phyloP scores from a whole-genome alignment of 768 basidiomycete species.

The Cystofilobasidium bisporidii region DNA sequence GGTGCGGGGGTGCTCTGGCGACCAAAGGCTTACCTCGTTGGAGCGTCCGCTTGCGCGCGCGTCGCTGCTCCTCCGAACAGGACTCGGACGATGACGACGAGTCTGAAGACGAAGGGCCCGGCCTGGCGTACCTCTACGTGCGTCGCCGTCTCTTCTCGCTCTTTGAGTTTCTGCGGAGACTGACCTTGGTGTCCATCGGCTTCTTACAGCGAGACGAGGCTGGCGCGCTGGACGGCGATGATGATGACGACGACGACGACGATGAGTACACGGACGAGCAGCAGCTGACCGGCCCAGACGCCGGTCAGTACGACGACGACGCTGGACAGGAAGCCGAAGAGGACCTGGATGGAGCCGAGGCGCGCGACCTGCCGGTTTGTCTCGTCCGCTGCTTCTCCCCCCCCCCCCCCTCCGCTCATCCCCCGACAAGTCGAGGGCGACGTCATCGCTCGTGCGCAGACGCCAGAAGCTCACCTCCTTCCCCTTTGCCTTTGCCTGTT shows the following conservation, averaged over 20 bases:
- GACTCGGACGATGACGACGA: not conserved
- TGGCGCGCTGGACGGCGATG: not conserved
- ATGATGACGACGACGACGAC: not conserved
- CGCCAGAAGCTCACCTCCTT: too few species aligned
- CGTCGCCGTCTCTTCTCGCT: not conserved
- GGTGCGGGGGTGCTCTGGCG: not conserved
- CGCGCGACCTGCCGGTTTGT: not conserved
- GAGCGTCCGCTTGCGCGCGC: too few species aligned
- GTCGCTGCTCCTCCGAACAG: not conserved
- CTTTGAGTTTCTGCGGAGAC: too few species aligned
- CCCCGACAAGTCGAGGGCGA: not conserved
- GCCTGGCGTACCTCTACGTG: not conserved
- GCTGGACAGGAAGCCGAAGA: not conserved
- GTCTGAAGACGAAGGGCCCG: not conserved
- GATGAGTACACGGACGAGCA: conserved; percentile 9
- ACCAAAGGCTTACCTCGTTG: too few species aligned
- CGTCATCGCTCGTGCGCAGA: too few species aligned
- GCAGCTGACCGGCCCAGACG: not conserved
- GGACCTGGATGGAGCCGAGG: not conserved
- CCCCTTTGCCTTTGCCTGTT: too few species aligned
- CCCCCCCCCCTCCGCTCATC: too few species aligned
- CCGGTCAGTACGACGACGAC: not conserved
- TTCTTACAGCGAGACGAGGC: not conserved
- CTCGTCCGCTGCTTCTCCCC: not conserved
- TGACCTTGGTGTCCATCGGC: not conserved